Conservation (phyloP, 2,329 filamentous ascomycete species). For the Botrytis sinoallii region DNA sequence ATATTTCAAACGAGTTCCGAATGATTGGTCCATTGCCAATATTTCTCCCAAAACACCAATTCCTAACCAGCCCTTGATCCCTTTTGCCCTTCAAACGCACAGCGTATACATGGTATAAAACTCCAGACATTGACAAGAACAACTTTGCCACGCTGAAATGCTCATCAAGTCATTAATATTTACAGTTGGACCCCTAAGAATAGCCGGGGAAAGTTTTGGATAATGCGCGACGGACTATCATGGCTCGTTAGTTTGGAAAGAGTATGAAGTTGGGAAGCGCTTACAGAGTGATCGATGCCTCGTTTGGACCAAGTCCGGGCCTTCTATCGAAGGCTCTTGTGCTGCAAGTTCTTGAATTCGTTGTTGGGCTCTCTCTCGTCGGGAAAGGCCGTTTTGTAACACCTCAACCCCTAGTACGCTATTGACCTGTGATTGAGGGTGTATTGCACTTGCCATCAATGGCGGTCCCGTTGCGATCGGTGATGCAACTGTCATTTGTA, state of each 20-base stretch:
- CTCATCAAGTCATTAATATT: slow-evolving; percentile 17
- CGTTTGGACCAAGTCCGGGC: slow-evolving; percentile 26
- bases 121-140: slow-evolving; percentile 4
- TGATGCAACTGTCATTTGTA: slow-evolving; percentile 14
- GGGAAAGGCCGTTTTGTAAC: slow-evolving; percentile 3
- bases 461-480: slow-evolving; percentile 22
- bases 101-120: slow-evolving; percentile 12
- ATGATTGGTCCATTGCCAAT: background rate
- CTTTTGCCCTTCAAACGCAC: background rate
- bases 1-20: background rate
- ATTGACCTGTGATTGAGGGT: slow-evolving; percentile 7
- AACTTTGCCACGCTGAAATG: slow-evolving; percentile 25
- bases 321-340: slow-evolving; percentile 27
- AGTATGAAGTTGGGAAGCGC: slow-evolving; percentile 11
- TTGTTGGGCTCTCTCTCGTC: slow-evolving; percentile 29
- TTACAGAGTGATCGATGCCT: slow-evolving; percentile 26
- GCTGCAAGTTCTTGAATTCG: slow-evolving; percentile 32
- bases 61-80: background rate
- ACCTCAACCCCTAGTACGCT: slow-evolving; percentile 14
- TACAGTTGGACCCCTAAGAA: slow-evolving; percentile 16
- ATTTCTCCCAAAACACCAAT: slow-evolving; percentile 1
- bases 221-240: slow-evolving; percentile 29
- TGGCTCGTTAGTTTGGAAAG: slow-evolving; percentile 13
- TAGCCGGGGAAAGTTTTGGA: slow-evolving; percentile 34
- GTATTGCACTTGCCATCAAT: slow-evolving; percentile 21